Base-by-base conservation (phyloP, 306 rosid genomes). In the Quercus ilex region DNA sequence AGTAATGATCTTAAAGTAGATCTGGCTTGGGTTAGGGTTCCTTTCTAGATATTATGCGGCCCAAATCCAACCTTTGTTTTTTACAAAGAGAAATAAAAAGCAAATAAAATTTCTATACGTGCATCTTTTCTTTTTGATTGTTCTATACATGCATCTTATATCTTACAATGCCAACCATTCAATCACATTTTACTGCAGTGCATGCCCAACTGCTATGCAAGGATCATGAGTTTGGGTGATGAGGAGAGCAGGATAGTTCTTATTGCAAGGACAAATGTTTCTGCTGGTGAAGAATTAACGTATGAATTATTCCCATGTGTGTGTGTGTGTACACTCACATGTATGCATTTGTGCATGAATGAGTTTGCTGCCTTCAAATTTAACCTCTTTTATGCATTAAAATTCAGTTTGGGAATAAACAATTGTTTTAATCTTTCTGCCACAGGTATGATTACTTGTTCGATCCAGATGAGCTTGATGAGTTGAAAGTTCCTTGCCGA, bases 201-300 rank as follows among this genome's bases (percentile, higher is more conserved):
- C 90, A 90, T 87, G 92, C 99, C 99, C 75, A 95, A 95, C 88
- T 93, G 98, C 84, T 91, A 88, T 79, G 93, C 99, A 46, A 93
- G 99, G 89, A 95, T 95, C 78, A 84, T 93, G 96, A 89, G 91
- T 59, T 58, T 89, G 18, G 93, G 94, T 26, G 88, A 89, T 59
- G 89, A 84, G 19, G 92, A 87, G 81, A 90, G 86, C 84, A 92
- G 98, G 74, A 91, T 95, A 73, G 99, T 95, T 81, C 98, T 95
- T 75, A 88, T 95, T 57, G 98, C 99, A 55, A 95, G 89, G 90
- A 80, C 87, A 25, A 85, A 87, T 21, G 94, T 95, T 71, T 79
- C 92, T 49, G 97, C 92, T 11, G 98, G 99, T 55, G 90, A 95
- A 88, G 99, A 95, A 86, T 86, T 95, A 78, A 95, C 96, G 98